Percentiles rank a stretch among this genome's conserved stretches.
Evolutionary conservation across 1,284 basidiomycete genomes (phyloP).

Genomic region (Amylostereum areolatum): DNA sequence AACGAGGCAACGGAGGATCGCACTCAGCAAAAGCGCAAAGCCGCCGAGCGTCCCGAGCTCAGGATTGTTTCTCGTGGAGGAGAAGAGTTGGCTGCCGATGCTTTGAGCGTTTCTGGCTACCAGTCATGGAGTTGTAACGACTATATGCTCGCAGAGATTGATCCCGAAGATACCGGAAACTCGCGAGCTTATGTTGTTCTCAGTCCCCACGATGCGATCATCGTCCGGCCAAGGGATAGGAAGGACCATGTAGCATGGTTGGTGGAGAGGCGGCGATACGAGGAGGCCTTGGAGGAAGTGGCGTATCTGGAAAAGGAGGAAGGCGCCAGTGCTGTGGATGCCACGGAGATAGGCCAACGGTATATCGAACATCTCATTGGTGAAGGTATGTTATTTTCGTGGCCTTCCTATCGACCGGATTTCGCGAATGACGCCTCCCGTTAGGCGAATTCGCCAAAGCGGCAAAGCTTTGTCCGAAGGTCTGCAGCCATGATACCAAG

Average conservation of each 20-base stretch:
- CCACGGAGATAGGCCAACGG: constrained; percentile 73
- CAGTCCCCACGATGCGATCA: constrained; percentile 81
- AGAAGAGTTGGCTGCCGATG: constrained; percentile 87
- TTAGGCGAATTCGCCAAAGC: constrained; percentile 79
- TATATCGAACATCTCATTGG: constrained; percentile 79
- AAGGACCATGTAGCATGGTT: constrained; percentile 93
- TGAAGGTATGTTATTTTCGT: constrained; percentile 47
- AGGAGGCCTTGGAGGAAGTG: constrained; percentile 85
- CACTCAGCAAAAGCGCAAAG: constrained; percentile 69
- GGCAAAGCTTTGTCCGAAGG: constrained; percentile 81
- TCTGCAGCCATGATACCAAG: constrained; percentile 74
- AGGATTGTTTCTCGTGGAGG: constrained; percentile 86
- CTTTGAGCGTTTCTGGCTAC: constrained; percentile 73
- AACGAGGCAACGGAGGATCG: constrained; percentile 72
- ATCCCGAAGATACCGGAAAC: constrained; percentile 28
- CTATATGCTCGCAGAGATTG: constrained; percentile 63
- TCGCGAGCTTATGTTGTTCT: constrained; percentile 69
- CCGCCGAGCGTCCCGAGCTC: constrained; percentile 86
- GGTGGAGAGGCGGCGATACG: constrained; percentile 79
- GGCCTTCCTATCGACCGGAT: not conserved
- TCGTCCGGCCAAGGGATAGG: constrained; percentile 82
- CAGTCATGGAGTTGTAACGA: constrained; percentile 91
- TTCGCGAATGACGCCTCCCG: constrained; percentile 4
- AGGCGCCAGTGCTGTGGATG: constrained; percentile 45
- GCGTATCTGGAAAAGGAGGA: constrained; percentile 46